These are phyloP conservation scores for Lentinula novae-zelandiae DNA, from an alignment of 1,284 basidiomycete species.

Conservation along the genomic window DNA sequence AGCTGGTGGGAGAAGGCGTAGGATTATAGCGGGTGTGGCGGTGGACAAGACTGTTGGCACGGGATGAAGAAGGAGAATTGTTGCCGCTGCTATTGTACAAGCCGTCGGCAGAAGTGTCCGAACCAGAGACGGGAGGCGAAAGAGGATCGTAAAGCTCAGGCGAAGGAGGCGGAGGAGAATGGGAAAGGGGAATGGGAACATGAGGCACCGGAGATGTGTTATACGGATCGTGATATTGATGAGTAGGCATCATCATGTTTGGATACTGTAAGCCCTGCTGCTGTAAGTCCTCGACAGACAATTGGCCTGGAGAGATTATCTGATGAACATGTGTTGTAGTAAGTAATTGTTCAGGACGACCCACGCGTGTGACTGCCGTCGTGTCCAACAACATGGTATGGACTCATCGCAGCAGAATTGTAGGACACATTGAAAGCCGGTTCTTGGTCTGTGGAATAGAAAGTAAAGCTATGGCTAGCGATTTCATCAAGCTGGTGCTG, in stretches of 20 bases:
- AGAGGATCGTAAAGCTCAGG: conserved; percentile 77
- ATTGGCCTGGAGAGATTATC: conserved; percentile 18
- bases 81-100: conserved; percentile 75
- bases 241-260: conserved; percentile 17
- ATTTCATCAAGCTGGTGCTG: conserved; percentile 18
- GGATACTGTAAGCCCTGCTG: conserved; percentile 23
- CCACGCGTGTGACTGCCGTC: conserved; percentile 17
- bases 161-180: conserved; percentile 67
- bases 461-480: conserved; percentile 20
- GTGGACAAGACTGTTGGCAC: conserved; percentile 71
- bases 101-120: conserved; percentile 78
- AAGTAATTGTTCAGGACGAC: conserved; percentile 16
- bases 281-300: conserved; percentile 15
- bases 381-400: conserved; percentile 30
- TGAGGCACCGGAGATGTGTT: conserved; percentile 44
- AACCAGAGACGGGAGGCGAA: conserved; percentile 79
- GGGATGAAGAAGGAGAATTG: conserved; percentile 70
- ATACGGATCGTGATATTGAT: conserved; percentile 39
- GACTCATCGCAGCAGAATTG: conserved; percentile 27
- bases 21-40: conserved; percentile 69
- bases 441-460: conserved; percentile 37
- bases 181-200: conserved; percentile 47
- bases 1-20: conserved; percentile 72
- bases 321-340: conserved; percentile 19
- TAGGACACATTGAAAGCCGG: conserved; percentile 34